Base-by-base conservation (phyloP, 768 basidiomycete genomes). In the Coprinopsis strossmayeri region DNA sequence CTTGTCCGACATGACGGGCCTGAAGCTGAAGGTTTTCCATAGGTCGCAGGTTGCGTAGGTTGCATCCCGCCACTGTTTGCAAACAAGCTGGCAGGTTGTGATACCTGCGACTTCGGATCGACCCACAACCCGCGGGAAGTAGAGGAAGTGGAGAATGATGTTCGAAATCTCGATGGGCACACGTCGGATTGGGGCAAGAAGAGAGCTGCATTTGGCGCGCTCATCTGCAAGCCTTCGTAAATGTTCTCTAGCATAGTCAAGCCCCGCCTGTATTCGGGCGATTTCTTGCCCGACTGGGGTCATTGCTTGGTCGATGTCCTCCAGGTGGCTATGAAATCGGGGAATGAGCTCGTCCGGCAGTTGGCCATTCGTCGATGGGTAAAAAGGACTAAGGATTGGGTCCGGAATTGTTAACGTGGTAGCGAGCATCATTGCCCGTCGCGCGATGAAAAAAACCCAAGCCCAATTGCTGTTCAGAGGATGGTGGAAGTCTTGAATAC, bases 331-430 rank as follows among this genome's bases (percentile, higher is more conserved):
- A 10, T 5, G 5, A 38, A 9, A 38, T 18, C 18, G 37, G 10
- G 37, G 37, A 38, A 38, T 38, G 12, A 38, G 18, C 10, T 12
- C 37, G 37, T 9, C 9, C 7, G 37, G 37, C 11, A 38, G 37
- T 18, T 17, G 10, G 17, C 18, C 18, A 18, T 38, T 38, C 10
- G 37, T 38, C 7, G 37, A 38, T 7, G 37, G n/a, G 18, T 38
- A 38, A 20, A 10, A 38, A 7, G 11, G 21, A 10, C 13, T 25
- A 30, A 45, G 28, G 17, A 45, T 28, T 13, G 39, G 13, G 81
- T 82, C 82, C 37, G 7, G 11, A 18, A 38, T n/a, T n/a, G n/a
- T n/a, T n/a, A n/a, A n/a, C n/a, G n/a, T n/a, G n/a, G n/a, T n/a
- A n/a, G n/a, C n/a, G n/a, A n/a, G n/a, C n/a, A n/a, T n/a, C n/a